Evolutionary conservation across 352 stramenopile genomes (phyloP), one percentile per base, ranked within the genome.

Genomic region (Blastocystis sp.): DNA sequence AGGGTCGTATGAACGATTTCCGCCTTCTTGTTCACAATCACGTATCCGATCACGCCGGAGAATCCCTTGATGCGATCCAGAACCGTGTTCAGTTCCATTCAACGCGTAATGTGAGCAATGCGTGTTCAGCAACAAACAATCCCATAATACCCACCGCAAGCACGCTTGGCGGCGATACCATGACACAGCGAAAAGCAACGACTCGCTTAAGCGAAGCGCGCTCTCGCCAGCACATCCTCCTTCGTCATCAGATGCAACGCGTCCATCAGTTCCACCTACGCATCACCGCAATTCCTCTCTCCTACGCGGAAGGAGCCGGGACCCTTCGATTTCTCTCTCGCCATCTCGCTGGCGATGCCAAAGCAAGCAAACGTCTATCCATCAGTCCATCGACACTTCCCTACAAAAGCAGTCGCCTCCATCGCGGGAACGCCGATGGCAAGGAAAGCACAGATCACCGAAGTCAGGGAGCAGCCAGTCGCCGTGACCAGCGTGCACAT

Each of bases 231-330:
- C 2, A 85, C 32, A 42, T 85, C 75, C n/a, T 85, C 75, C 63
- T 85, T 76, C 48, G 42, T 85, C 57, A 85, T 72, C 40, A 76
- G 34, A 54, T 85, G 75, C 36, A 85, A 54, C 16, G 75, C 57
- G 29, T 85, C 75, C 75, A 85, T 85, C 42, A 85, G 42, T 29
- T 85, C 75, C 75, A 85, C 75, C 75, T 85, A 85, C 42, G 21
- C n/a, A 9, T 59, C 63, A 85, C 14, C 6, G 0, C 27, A 27
- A n/a, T 3, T 29, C 21, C 21, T 14, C 2, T 32, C 6, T 16
- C 11, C 16, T 76, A 85, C 75, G n/a, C 75, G 40, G 27, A 85
- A 32, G 1, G 75, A 85, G 1, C 75, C 75, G 14, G 75, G 75
- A 11, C 75, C 75, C 63, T 85, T 85, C 21, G 75, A 48, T 27